Evolutionary conservation across 2,329 filamentous ascomycete species (phyloP), one percentile per base, ranked within the genome.

Genomic region (Elsinoe perseae): DNA sequence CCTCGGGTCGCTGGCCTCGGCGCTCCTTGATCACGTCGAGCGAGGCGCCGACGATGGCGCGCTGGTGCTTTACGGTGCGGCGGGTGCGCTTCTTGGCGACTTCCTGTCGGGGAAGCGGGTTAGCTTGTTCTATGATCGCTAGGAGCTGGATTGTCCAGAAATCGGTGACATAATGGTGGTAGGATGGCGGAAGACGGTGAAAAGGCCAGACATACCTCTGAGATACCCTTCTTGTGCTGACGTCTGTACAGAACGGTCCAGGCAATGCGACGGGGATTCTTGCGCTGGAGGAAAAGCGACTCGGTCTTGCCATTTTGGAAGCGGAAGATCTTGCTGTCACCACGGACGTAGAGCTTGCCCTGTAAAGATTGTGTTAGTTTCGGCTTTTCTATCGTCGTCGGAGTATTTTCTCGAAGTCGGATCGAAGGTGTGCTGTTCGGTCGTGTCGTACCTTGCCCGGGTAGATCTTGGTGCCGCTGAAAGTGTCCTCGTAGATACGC

Each of bases 231-330:
- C 84, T 91, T 93, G 87, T 96, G 92, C 81, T 95, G 89, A 79
- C 92, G 88, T 77, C 93, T 86, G 89, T 89, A 98, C 65, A 98
- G 88, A 71, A 91, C 86, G 67, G 93, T 98, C 93, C 93, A 98
- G 69, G 92, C 86, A 78, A 98, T 97, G 76, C 92, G 90, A 78
- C 93, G 92, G 76, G 93, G 93, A 86, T 98, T 98, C 89, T 98
- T 98, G 84, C 93, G 92, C 85, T 98, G 93, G 70, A 97, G 89
- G 86, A 98, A 98, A 68, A 98, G 89, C 68, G 90, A 95, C 82
- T 98, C 93, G 79, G 89, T 92, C 83, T 98, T 98, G 82, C 93
- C 90, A 80, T 95, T 96, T 80, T 95, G 90, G 88, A 98, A 98
- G 75, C 93, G 91, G 88, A 98, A 98, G 83, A 97, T 85, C 84